These are phyloP conservation scores for Stromatinia cepivora DNA, from an alignment of 2,329 filamentous ascomycete species.

Conservation along the genomic window DNA sequence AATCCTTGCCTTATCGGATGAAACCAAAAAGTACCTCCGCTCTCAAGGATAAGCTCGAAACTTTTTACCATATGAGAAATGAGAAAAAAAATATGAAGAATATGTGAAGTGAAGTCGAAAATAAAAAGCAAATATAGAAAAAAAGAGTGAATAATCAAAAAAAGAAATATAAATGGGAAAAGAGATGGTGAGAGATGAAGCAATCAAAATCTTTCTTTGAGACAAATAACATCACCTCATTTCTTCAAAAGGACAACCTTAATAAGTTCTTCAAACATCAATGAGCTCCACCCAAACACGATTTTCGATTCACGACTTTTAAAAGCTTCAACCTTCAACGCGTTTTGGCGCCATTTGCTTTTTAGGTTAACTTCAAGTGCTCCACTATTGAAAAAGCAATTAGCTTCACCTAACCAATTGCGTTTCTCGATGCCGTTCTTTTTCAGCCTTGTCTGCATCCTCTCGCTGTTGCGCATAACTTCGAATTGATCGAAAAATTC, in stretches of 20 bases:
- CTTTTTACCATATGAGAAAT: too few species aligned
- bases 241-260: not conserved
- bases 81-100: not conserved
- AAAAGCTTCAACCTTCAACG: conserved; percentile 15
- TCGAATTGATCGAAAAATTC: not conserved
- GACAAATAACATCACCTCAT: not conserved
- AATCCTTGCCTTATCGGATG: not conserved
- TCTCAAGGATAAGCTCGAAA: not conserved
- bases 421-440: conserved; percentile 16
- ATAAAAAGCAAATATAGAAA: not conserved
- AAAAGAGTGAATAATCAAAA: not conserved
- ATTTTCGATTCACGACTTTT: not conserved
- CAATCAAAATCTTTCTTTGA: not conserved
- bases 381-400: conserved; percentile 19
- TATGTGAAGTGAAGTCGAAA: not conserved
- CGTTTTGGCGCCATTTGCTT: conserved; percentile 18
- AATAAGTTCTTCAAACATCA: not conserved
- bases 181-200: not conserved
- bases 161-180: not conserved
- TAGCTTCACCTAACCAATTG: not conserved
- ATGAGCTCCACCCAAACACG: not conserved
- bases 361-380: not conserved
- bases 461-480: conserved; percentile 3
- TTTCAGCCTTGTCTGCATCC: conserved; percentile 5
- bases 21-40: not conserved